These are phyloP conservation scores for Vinca major DNA, from an alignment of 305 asterid species.

Conservation along the genomic window DNA sequence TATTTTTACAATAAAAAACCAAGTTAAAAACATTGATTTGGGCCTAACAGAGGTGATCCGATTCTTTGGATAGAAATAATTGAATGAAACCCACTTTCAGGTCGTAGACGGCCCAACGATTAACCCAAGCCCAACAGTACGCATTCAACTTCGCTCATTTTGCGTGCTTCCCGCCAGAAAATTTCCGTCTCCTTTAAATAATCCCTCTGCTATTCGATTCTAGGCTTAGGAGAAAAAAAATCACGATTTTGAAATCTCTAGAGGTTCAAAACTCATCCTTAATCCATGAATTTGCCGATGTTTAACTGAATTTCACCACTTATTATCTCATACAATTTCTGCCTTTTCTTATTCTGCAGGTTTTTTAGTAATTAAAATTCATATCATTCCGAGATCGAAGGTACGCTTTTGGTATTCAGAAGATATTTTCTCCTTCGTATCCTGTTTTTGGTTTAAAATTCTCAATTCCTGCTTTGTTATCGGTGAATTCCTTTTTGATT, in stretches of 20 bases:
- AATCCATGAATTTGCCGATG: not conserved
- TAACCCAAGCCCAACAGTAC: not conserved
- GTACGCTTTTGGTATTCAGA: not conserved
- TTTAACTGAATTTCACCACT: too few relatives aligned
- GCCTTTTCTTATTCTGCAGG: not conserved
- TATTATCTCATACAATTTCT: not conserved
- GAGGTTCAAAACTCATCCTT: not conserved
- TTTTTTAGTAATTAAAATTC: not conserved
- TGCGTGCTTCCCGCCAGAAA: constrained; percentile 11
- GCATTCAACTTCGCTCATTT: too few relatives aligned
- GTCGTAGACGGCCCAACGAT: not conserved
- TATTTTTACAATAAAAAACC: too few relatives aligned
- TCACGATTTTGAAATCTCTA: not conserved
- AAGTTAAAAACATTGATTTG: too few relatives aligned
- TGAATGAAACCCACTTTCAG: not conserved
- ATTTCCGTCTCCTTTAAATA: not conserved
- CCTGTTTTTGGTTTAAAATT: not conserved
- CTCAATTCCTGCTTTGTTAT: not conserved
- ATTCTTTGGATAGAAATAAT: not conserved
- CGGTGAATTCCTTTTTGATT: not conserved
- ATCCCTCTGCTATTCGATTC: not conserved
- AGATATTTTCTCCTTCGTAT: not conserved
- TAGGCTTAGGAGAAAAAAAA: too few relatives aligned
- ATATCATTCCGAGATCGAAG: not conserved
- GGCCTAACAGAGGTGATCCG: too few relatives aligned